A percentile compares a stretch with the other conserved stretches of the same genome.
phyloP scores from a whole-genome alignment of 768 basidiomycete genomes.

The Lenzites betulinus region DNA sequence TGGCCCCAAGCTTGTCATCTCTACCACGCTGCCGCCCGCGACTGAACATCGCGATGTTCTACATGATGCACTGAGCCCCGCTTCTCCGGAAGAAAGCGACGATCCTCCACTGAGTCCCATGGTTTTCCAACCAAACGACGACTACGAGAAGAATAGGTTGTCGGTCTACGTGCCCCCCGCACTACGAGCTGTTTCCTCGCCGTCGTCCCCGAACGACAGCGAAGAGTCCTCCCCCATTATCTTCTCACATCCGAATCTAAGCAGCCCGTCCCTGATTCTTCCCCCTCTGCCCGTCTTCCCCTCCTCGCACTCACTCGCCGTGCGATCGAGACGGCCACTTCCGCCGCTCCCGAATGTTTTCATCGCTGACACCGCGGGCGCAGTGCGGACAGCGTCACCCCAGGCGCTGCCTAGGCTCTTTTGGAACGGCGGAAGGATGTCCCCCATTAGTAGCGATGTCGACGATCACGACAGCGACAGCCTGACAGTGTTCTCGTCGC shows the following conservation, averaged over 20 bases:
- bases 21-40: neutral
- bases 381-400: neutral
- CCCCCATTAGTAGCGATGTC: conserved; percentile 16
- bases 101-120: conserved; percentile 19
- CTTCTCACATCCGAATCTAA: conserved; percentile 18
- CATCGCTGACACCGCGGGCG: neutral
- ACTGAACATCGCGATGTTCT: neutral
- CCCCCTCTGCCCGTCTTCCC: conserved; percentile 2
- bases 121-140: conserved; percentile 14
- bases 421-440: neutral
- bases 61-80: neutral
- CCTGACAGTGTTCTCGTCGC: neutral
- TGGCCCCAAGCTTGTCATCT: neutral
- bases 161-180: conserved; percentile 3
- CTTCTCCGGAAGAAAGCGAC: conserved; percentile 22
- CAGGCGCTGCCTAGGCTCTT: neutral
- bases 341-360: conserved; percentile 16
- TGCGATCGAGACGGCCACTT: conserved; percentile 11
- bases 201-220: conserved; percentile 3
- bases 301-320: conserved; percentile 1
- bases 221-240: conserved; percentile 8
- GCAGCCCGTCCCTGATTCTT: conserved; percentile 8
- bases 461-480: conserved; percentile 17
- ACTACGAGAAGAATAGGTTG: conserved; percentile 11
- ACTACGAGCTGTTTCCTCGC: conserved; percentile 4